Percentiles rank a stretch among this genome's conserved stretches.
phyloP scores from a whole-genome alignment of 2,329 filamentous ascomycete species.

The Botrytis hyacinthi region DNA sequence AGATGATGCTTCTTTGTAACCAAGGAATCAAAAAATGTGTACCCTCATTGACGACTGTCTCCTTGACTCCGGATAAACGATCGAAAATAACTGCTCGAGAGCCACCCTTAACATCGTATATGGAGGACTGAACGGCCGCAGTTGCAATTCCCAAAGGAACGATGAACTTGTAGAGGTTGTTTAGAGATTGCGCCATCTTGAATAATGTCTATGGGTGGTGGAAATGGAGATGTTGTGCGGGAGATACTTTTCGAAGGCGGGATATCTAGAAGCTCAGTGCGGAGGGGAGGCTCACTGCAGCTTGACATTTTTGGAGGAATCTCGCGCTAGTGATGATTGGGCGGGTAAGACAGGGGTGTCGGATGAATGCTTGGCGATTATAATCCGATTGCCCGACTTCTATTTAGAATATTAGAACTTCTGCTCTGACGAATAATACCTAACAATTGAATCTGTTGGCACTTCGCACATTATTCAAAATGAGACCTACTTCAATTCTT shows the following conservation, averaged over 20 bases:
- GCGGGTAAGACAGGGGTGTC: conserved; percentile 19
- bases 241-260: conserved; percentile 21
- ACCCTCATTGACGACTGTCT: conserved; percentile 88
- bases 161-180: conserved; percentile 63
- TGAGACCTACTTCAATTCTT: conserved; percentile 39
- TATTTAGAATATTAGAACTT: not conserved
- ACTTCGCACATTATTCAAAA: conserved; percentile 29
- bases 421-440: not conserved
- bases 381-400: conserved; percentile 23
- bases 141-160: conserved; percentile 70
- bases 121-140: conserved; percentile 69
- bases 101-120: conserved; percentile 97
- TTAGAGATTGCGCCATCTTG: conserved; percentile 53
- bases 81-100: conserved; percentile 98
- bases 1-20: conserved; percentile 91
- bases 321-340: conserved; percentile 30
- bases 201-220: conserved; percentile 14
- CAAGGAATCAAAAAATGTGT: conserved; percentile 96
- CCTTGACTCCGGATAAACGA: conserved; percentile 85
- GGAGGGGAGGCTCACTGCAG: conserved; percentile 13
- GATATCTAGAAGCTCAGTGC: conserved; percentile 17
- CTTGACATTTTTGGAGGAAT: conserved; percentile 33
- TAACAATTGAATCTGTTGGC: conserved; percentile 12
- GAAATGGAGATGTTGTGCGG: conserved; percentile 19
- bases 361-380: conserved; percentile 28